Conservation (phyloP, 2,329 filamentous ascomycete species). For the Colletotrichum tropicicola region DNA sequence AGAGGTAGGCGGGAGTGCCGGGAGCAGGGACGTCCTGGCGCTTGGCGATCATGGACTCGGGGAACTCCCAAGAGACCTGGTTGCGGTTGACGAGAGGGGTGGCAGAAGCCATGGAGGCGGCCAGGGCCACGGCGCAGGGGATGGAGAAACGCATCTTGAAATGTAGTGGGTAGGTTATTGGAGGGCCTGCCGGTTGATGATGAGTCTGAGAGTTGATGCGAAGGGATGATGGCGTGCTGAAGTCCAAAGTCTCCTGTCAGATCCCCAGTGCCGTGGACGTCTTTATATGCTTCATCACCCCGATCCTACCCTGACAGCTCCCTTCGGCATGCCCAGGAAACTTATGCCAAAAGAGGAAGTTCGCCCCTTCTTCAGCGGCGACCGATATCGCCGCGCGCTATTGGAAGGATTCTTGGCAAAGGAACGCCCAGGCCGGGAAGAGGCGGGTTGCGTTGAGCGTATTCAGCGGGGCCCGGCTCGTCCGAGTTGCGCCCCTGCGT, state of each 20-base stretch:
- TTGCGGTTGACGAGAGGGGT: slow-evolving; percentile 19
- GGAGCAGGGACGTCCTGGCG: slow-evolving; percentile 48
- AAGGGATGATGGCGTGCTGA: background rate
- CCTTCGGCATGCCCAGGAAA: background rate
- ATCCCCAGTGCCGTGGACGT: background rate
- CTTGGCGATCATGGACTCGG: slow-evolving; percentile 43
- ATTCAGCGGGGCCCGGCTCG: slow-evolving; percentile 13
- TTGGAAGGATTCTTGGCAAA: slow-evolving; percentile 17
- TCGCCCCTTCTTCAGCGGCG: background rate
- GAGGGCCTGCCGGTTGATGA: background rate
- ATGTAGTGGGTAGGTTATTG: background rate
- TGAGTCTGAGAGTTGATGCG: background rate
- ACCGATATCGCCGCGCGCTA: slow-evolving; percentile 22
- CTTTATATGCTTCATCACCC: background rate
- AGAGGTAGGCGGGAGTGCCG: slow-evolving; percentile 46
- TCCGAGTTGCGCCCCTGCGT: too few relatives aligned
- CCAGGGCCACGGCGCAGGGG: slow-evolving; percentile 36
- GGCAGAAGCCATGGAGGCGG: slow-evolving; percentile 37
- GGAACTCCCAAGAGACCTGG: slow-evolving; percentile 37
- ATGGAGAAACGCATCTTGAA: slow-evolving; percentile 40
- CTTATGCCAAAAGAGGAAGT: background rate
- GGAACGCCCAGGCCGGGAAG: background rate
- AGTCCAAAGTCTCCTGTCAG: background rate
- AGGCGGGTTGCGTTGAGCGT: slow-evolving; percentile 2
- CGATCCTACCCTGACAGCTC: background rate